These are phyloP conservation scores for Mycena latifolia DNA, from an alignment of 768 basidiomycete genomes.

Conservation along the genomic window DNA sequence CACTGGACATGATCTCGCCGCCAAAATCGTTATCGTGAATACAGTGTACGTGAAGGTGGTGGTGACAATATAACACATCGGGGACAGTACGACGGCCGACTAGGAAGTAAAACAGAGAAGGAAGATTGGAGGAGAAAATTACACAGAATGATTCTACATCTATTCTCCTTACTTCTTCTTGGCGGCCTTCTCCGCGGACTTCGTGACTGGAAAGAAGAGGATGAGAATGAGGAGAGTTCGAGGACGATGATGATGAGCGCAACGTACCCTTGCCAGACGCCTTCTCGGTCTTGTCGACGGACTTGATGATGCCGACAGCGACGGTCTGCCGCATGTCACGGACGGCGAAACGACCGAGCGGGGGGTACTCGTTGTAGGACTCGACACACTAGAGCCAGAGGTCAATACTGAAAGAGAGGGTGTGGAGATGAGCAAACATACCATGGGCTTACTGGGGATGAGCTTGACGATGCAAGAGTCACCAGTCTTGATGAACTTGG, in stretches of 20 bases:
- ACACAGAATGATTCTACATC: conserved; percentile 79
- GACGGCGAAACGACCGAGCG: conserved; percentile 99
- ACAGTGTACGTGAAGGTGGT: conserved; percentile 57
- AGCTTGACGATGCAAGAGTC: conserved; percentile 99
- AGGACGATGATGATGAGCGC: neutral
- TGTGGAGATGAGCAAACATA: conserved; percentile 39
- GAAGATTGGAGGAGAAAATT: conserved; percentile 62
- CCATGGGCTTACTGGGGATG: conserved; percentile 95
- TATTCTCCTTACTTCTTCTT: conserved; percentile 90
- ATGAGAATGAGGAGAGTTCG: conserved; percentile 8
- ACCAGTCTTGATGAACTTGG: conserved; percentile 99
- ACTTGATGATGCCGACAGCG: conserved; percentile 98
- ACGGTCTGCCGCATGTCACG: conserved; percentile 99
- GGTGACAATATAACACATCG: conserved; percentile 46
- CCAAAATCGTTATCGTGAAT: conserved; percentile 56
- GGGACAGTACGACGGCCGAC: conserved; percentile 50
- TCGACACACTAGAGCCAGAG: conserved; percentile 72
- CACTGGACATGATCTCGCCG: conserved; percentile 31
- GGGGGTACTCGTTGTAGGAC: conserved; percentile 97
- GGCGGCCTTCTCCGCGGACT: conserved; percentile 95
- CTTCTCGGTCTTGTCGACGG: conserved; percentile 95
- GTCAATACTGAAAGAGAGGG: neutral
- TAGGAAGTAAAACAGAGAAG: conserved; percentile 55
- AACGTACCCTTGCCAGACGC: conserved; percentile 83
- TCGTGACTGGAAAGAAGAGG: conserved; percentile 83